Conservation (phyloP, 192 early-diverging fungal species). For the Coemansia sp. region DNA sequence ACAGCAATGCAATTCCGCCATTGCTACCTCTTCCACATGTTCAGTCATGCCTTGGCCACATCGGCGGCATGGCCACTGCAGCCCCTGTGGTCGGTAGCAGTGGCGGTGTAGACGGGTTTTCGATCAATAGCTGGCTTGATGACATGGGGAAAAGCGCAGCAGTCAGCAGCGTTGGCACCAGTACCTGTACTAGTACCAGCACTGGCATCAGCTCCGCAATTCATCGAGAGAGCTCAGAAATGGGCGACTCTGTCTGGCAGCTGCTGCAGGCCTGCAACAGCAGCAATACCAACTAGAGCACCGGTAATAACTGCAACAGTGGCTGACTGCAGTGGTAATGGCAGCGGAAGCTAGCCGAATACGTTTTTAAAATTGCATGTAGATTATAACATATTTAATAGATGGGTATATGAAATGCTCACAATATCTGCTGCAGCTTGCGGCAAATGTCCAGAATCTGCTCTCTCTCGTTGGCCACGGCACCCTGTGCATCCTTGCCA, state of each 20-base stretch:
- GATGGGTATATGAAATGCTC: background rate
- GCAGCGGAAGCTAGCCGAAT: background rate
- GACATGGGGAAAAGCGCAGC: conserved; percentile 1
- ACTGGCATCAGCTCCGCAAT: background rate
- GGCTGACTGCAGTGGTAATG: background rate
- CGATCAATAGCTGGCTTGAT: conserved; percentile 1
- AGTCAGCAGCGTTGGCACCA: background rate
- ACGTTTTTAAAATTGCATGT: background rate
- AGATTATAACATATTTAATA: background rate
- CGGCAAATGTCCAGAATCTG: conserved; percentile 53
- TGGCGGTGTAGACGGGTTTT: background rate
- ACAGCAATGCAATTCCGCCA: background rate
- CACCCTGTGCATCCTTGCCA: conserved; percentile 23
- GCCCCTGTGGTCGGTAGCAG: background rate
- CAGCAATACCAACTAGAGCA: background rate
- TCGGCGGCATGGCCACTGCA: conserved; percentile 15
- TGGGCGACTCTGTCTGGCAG: conserved; percentile 19
- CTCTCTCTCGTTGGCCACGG: conserved; percentile 21
- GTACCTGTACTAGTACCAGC: too few species aligned
- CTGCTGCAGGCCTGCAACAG: conserved; percentile 13
- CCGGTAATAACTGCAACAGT: background rate
- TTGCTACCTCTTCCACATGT: background rate
- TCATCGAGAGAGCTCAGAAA: background rate
- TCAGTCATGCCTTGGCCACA: background rate
- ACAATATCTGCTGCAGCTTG: conserved; percentile 45